Base-by-base conservation (phyloP, 1,284 basidiomycete genomes). In the Moniliophthora roreri region DNA sequence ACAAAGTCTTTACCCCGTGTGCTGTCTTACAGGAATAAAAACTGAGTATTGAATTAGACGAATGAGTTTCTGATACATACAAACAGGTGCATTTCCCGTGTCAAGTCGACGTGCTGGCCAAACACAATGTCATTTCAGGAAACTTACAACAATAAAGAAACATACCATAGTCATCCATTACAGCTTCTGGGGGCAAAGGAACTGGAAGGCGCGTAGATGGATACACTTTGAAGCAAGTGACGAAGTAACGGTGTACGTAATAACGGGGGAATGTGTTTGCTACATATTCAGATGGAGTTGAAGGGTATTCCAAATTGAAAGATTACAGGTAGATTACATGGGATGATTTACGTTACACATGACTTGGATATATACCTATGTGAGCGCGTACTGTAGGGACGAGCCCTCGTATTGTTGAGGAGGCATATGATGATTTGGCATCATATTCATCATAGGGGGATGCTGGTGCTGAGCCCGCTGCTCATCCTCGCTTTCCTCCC, bases 1-100 rank as follows among this genome's bases (percentile, higher is more conserved):
- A 92, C 77, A 63, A 89, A 93, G 59, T 93, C 88, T 59, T 80
- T 84, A 16, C 87, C 86, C 52, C 75, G 75, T 21, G 47, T 50
- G 46, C 55, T 56, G 45, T 53, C 55, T 53, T 56, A 48, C 42
- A 37, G 47, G 35, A 13, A 26, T 16, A 15, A 34, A 28, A 38
- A 44, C 39, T 49, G 42, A 49, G 49, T 16, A 28, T 44, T 47
- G 36, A 13, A 18, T 15, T 1, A 5, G 11, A 47, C n/a, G 3
- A 10, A 39, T 40, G 8, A 24, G 24, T 34, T 38, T 18, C n/a
- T 7, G 6, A 35, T 5, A 46, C 54, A 26, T 56, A 56, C 54
- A 56, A 39, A 46, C 15, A n/a, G 44, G 15, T 11, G 24, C 6
- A 13, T 26, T 16, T 28, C 28, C 37, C 15, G 50, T 52, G 37